Evolutionary conservation across 129 eudicot species (phyloP), one percentile per base, ranked within the genome.

Genomic region (Silybum marianum): DNA sequence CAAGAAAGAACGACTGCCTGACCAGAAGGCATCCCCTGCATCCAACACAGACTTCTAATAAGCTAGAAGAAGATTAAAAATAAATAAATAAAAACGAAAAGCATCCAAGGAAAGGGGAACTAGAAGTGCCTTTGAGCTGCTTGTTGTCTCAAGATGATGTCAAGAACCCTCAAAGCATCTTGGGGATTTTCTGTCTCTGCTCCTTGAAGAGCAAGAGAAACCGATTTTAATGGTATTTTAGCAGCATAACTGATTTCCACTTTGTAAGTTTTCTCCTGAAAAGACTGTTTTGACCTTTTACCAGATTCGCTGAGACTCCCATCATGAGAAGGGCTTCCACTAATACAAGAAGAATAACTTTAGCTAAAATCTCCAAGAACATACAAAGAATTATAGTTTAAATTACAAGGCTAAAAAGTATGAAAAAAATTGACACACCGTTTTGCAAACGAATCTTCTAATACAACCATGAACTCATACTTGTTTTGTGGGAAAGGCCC

Each of bases 1-100:
- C 93, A 81, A 85, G 86, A 89, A 95, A 95, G 86, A 91, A 93
- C 30, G 98, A 95, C 83, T 95, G 99, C 62, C 93, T 74, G 18
- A 95, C 93, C 75, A 95, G 54, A 81, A 95, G 97, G 87, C 97
- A 95, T 12, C 98, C 97, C 83, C 99, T 95, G 91, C 87, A 86
- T 66, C 32, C 75, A 81, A 82, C 72, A 39, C 26, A 32, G 44
- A 78, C 84, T 70, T 80, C 18, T 67, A 22, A 60, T 73, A 80
- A 79, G 80, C 73, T 75, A 58, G 68, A 34, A 68, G 19, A 40
- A 75, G 62, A n/a, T 18, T 16, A 12, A 58, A 3, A 42, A n/a
- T n/a, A n/a, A n/a, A n/a, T n/a, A n/a, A n/a, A n/a, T n/a, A n/a
- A 34, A 68, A 69, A n/a, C 3, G 44, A 46, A 36, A 76, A 75